These are phyloP conservation scores for Ulvella scutata DNA, from an alignment of 139 green algal species.

Conservation along the genomic window DNA sequence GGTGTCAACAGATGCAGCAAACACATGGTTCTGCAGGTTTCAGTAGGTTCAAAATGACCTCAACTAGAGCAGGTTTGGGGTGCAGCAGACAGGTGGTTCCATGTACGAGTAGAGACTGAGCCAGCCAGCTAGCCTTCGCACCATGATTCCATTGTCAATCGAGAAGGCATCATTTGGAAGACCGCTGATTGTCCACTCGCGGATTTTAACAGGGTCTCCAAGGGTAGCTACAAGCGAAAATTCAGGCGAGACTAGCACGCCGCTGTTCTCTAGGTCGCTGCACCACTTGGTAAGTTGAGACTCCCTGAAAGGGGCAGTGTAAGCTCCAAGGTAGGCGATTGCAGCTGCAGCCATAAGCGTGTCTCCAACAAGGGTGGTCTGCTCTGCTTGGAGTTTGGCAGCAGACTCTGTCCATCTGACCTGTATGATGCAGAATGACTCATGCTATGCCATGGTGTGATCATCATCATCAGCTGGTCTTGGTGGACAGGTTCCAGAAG, in stretches of 20 bases:
- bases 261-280: neutral
- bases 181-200: conserved; percentile 44
- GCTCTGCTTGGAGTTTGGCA: conserved; percentile 17
- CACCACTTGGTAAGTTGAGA: neutral
- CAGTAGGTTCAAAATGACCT: no score
- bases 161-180: conserved; percentile 59
- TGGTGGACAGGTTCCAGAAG: no score
- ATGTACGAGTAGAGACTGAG: no score
- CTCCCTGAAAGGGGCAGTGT: conserved; percentile 33
- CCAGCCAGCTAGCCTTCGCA: no score
- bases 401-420: conserved; percentile 30
- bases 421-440: neutral
- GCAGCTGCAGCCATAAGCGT: conserved; percentile 35
- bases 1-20: no score
- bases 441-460: neutral
- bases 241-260: conserved; percentile 21
- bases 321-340: conserved; percentile 50
- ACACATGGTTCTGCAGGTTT: no score
- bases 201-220: conserved; percentile 39
- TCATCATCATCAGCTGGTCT: no score
- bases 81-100: no score
- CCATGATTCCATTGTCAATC: conserved; percentile 47
- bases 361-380: conserved; percentile 37
- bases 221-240: conserved; percentile 32
- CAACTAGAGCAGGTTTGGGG: no score